Evolutionary conservation across 106 monocot genomes (phyloP), one percentile per base, ranked within the genome.

Genomic region (Iris macrosiphon): DNA sequence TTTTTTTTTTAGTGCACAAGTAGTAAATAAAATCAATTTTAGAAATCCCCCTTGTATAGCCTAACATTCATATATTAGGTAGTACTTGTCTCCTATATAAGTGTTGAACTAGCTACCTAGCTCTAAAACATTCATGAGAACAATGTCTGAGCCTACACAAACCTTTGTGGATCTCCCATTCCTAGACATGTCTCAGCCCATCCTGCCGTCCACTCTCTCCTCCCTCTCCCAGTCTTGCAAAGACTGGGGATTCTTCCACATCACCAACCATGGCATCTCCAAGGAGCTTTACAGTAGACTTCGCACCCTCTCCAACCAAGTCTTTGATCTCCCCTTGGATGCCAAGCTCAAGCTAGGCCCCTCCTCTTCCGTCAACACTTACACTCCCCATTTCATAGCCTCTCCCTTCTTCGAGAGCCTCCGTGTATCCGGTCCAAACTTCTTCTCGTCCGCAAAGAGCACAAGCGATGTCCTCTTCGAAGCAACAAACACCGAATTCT

Each of bases 321-420:
- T 56, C 44, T 78, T 78, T 23, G 40, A 20, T 6, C 41, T 55
- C 3, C 72, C 78, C 1, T 51, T 46, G 6, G 72, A 72, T 21
- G 17, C 57, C 58, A 78, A 78, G 33, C 67, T 78, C 28, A 78
- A 67, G 27, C 4, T 72, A 55, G 72, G 78, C 10, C 78, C 78
- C 3, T 46, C 31, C 1, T 49, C 72, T 21, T 19, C 42, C 17
- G 12, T 31, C 13, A 67, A 57, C 1, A 68, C 72, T n/a, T 78
- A 78, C 20, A 78, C 78, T 23, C 72, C 78, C 35, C 63, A 67
- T 17, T 78, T 78, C 59, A 68, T 78, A n/a, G 78, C 78, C n/a
- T 78, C 78, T 2, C 78, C 78, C 10, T 78, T 67, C 72, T 78
- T 78, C 16, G 78, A 78, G 41, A 78, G 67, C 59, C 63, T 72